Base-by-base conservation (phyloP, 2,329 filamentous ascomycete species). In the Didymella pomorum region DNA sequence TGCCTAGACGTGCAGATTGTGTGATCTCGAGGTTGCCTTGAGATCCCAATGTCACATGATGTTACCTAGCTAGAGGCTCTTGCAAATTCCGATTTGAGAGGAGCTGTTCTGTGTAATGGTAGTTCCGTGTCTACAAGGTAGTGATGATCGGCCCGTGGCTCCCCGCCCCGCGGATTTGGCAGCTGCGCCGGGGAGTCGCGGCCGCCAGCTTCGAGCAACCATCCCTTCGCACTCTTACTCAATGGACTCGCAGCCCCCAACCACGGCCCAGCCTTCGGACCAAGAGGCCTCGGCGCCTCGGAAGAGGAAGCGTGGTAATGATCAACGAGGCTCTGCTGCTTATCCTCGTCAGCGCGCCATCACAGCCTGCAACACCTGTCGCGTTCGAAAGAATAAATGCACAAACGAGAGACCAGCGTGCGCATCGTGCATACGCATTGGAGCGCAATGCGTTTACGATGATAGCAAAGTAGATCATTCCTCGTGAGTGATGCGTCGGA, bases 301-400 rank as follows among this genome's bases (percentile, higher is more conserved):
- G 3, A 43, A 43, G 41, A 43, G 41, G 41, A 43, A 43, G 41
- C 41, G 41, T 2, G 41, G 41, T 3, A 43, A 25, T 6, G 21
- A 43, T 7, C 21, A 43, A 26, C 41, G 41, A 43, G 41, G 41
- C 1, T n/a, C 41, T 43, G 21, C 18, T n/a, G 41, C 21, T 7
- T 43, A 43, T 7, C 41, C 41, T 26, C 41, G 41, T 20, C 41
- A 43, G 23, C 41, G 41, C 21, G 41, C 41, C 7, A 43, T 43
- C 18, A 43, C 41, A 18, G 41, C 41, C 21, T 43, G 41, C 41
- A 43, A 25, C 41, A 43, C 41, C 21, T 43, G 41, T 43, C 41
- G 41, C 14, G 23, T 43, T 26, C 41, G 41, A 9, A 43, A 43
- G 41, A 43, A 43, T 14, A 43, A 43, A n/a, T 43, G 41, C 41